Conservation (phyloP, 2,329 filamentous ascomycete genomes). For the Talaromyces sp. region DNA sequence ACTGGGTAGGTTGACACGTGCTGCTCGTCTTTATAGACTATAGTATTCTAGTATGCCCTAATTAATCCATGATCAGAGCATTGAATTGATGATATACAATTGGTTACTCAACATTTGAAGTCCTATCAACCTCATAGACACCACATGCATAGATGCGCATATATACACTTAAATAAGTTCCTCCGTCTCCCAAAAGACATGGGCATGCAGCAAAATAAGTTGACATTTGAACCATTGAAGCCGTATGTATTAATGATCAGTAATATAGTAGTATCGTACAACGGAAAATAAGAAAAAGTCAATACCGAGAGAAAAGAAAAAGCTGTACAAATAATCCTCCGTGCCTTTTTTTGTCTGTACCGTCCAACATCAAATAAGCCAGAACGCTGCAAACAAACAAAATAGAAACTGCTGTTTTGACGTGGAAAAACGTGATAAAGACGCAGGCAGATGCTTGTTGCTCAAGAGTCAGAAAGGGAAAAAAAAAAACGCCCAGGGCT, state of each 20-base stretch:
- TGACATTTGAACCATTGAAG: background rate
- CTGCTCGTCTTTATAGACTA: background rate
- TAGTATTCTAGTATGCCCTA: background rate
- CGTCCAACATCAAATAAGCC: background rate
- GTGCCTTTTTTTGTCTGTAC: slow-evolving; percentile 1
- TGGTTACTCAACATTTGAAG: background rate
- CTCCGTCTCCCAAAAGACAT: background rate
- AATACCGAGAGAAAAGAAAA: background rate
- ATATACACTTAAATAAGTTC: background rate
- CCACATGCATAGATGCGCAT: too few species aligned
- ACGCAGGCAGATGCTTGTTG: background rate
- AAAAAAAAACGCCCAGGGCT: background rate
- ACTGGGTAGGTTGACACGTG: background rate
- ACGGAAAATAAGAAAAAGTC: background rate
- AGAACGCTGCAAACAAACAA: slow-evolving; percentile 1
- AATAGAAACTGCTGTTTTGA: background rate
- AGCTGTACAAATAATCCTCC: slow-evolving; percentile 3
- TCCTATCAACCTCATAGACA: background rate
- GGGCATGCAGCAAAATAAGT: background rate
- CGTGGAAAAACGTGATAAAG: background rate
- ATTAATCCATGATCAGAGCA: too few species aligned
- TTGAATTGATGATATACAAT: too few species aligned
- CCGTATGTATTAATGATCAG: background rate
- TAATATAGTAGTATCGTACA: slow-evolving; percentile 8
- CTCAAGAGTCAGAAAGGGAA: background rate